These are phyloP conservation scores for Capsicum pubescens DNA, from an alignment of 257 asterid species.

Conservation along the genomic window DNA sequence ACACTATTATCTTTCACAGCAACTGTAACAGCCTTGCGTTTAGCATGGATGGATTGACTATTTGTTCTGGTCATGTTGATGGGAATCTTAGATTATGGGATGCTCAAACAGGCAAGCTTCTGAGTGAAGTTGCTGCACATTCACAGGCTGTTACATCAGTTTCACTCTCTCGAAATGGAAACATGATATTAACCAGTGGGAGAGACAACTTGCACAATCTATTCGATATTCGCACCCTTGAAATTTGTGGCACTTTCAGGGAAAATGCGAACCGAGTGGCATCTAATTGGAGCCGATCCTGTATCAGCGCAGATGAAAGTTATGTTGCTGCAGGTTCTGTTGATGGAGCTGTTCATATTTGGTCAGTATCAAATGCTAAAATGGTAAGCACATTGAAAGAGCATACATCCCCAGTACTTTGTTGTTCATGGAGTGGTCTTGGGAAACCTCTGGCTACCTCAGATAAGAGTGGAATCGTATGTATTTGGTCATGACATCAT, in stretches of 20 bases:
- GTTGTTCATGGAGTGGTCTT: constrained; percentile 85
- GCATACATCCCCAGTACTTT: constrained; percentile 68
- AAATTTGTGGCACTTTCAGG: constrained; percentile 74
- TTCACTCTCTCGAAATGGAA: constrained; percentile 76
- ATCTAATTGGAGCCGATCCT: constrained; percentile 90
- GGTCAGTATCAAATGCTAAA: constrained; percentile 71
- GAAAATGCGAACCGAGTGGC: constrained; percentile 72
- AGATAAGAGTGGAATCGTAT: constrained; percentile 74
- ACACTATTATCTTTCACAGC: constrained; percentile 77
- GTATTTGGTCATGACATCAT: constrained; percentile 60
- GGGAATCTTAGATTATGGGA: constrained; percentile 93
- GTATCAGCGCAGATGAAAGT: constrained; percentile 84
- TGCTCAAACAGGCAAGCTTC: constrained; percentile 78
- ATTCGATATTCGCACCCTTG: constrained; percentile 81
- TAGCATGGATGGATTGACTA: constrained; percentile 84
- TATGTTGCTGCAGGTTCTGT: constrained; percentile 87
- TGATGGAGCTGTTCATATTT: constrained; percentile 83
- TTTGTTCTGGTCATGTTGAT: constrained; percentile 88
- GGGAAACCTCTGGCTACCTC: constrained; percentile 86
- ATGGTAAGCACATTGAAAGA: constrained; percentile 83
- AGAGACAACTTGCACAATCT: constrained; percentile 89
- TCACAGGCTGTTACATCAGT: constrained; percentile 83
- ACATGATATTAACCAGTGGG: constrained; percentile 85
- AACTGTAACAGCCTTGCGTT: constrained; percentile 87
- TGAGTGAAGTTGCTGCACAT: constrained; percentile 89